Evolutionary conservation across 2,329 filamentous ascomycete genomes (phyloP), one percentile per base, ranked within the genome.

Genomic region (Botryotinia calthae): DNA sequence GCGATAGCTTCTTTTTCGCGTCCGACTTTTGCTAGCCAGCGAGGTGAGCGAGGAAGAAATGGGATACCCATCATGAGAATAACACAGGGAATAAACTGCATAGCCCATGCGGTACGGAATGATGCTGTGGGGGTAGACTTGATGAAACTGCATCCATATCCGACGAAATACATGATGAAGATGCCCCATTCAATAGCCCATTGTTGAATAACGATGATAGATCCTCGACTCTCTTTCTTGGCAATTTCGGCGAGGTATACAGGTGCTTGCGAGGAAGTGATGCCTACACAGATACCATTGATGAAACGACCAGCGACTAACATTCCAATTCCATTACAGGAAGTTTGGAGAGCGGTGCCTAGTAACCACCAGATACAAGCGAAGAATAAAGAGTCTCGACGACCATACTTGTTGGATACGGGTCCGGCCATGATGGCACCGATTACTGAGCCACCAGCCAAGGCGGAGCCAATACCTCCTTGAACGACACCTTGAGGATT

Each of bases 161-260:
- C 87, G 80, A 92, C 87, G 79, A 89, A 90, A 83, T 90, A 92
- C 88, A 91, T 91, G 76, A 91, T 63, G 46, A 73, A 64, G 25
- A 73, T 91, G 75, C 88, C 90, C 86, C 86, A 92, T 75, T 91
- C 92, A 74, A 94, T 93, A 40, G 91, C 90, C 84, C 76, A 90
- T 79, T 94, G 91, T 80, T 93, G 91, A 51, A 88, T 86, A 63
- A 90, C 89, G n/a, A 94, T 90, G 40, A 94, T 84, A 34, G 88
- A 86, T 18, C 90, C 90, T 74, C 90, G 86, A 75, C 82, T 84
- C 54, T 80, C 80, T 1, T 86, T 84, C 61, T 87, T 86, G 25
- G 90, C 87, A 37, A 91, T 84, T 80, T 92, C 90, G 42, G 89
- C 86, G 14, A 91, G 85, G 79, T 91, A 92, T 46, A 91, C 89